Evolutionary conservation across 2,329 filamentous ascomycete genomes (phyloP), one percentile per base, ranked within the genome.

Genomic region (Fusarium humuli): DNA sequence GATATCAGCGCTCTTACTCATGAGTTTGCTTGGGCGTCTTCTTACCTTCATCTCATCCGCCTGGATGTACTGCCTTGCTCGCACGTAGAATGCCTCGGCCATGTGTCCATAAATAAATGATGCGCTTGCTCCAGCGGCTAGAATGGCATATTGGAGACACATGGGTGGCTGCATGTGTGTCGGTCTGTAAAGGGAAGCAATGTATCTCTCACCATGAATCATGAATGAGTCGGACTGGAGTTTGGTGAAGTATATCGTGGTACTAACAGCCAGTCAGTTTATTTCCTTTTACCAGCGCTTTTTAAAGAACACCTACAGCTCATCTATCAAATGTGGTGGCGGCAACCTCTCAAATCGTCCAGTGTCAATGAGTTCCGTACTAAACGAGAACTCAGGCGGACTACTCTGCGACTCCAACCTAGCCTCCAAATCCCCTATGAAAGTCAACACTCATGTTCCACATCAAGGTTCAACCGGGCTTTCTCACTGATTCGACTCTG

Each of bases 21-120:
- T 14, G 2, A 34, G 11, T n/a, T 20, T 10, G 7, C 14, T 41
- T 20, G 1, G 3, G 1, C 3, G 6, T 2, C 0, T 1, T 22
- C 77, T 37, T 69, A 86, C 85, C 78, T 89, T 92, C 88, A 97
- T 91, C 80, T 97, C 93, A 67, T 95, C 92, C 29, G 87, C 83
- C 73, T 97, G 91, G 1, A 90, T 86, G 75, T 97, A 97, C 71
- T 94, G 93, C 22, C 94, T 86, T 6, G 93, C 88, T n/a, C 93
- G 87, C 41, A 88, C 86, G 76, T 97, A 97, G 71, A 97, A 94
- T 47, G 93, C 86, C 18, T 91, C 89, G 61, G 93, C 90, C 40
- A 93, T 85, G 6, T 82, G 81, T 4, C 84, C 82, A 73, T 95
- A 94, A 71, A 91, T 91, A 20, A 92, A 87, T 10, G 89, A 88